Base-by-base conservation (phyloP, 1,139 yeast species). In the Taphrina populina region DNA sequence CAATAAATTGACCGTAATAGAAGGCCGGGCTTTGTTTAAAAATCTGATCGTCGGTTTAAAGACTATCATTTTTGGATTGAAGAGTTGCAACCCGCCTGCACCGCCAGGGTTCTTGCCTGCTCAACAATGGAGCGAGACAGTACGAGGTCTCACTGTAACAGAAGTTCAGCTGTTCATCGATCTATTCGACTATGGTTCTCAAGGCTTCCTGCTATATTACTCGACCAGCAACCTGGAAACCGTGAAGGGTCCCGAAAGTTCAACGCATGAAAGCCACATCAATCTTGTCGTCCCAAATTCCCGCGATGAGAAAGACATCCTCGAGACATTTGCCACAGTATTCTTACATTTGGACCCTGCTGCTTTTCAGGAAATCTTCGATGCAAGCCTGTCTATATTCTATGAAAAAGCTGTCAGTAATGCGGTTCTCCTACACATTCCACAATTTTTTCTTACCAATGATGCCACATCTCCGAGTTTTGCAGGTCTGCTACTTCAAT, bases 271-370 rank as follows among this genome's bases (percentile, higher is more conserved):
- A n/a, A 58, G 55, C 30, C 61, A 60, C 3, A 51, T 60, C 27
- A 46, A 56, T 8, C 45, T 43, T 10, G 10, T 47, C 11, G 30
- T 40, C 7, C 59, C 63, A 1, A 85, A 95, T 1, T 83, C 95
- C 0, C 88, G 88, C 63, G 97, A 90, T 66, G 96, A 90, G 61
- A 88, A 92, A 64, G 98, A 94, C 64, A 74, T 90, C 59, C 88
- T 92, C 95, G 98, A 94, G 67, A 84, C 90, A 1, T 82, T 94
- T 67, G 96, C 96, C 0, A 85, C 95, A 1, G 87, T 92, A 63
- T 94, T 88, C 69, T 87, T 88, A 64, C 95, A 88, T 67, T 79
- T 94, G 57, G 99, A 94, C 65, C 94, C 96, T 19, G 92, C 97
- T 1, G 86, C 96, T 1, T 94, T 94, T 69, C 90, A 88, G 67